These are phyloP conservation scores for Haematococcus lacustris DNA, from an alignment of 139 green algal genomes.

Conservation along the genomic window DNA sequence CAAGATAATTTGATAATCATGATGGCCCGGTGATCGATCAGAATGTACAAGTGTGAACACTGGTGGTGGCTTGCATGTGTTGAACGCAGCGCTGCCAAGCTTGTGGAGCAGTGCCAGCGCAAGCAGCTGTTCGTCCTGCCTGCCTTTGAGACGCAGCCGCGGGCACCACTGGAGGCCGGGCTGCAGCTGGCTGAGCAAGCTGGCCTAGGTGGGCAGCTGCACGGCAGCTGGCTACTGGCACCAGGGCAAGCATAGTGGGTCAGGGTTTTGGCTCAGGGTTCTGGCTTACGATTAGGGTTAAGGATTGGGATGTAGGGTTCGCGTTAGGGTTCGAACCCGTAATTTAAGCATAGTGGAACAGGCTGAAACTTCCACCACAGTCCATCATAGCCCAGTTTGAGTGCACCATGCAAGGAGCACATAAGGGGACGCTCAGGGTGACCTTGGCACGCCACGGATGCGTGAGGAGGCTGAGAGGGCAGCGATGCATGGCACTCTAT, in stretches of 20 bases:
- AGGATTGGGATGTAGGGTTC: background rate
- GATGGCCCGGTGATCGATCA: too few species aligned
- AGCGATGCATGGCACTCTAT: too few species aligned
- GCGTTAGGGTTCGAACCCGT: background rate
- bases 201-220: slow-evolving; percentile 1
- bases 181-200: slow-evolving; percentile 6
- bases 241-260: too few species aligned
- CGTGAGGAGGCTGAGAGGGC: too few species aligned
- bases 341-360: background rate
- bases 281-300: background rate
- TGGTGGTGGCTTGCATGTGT: background rate
- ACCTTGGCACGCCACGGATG: too few species aligned
- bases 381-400: too few species aligned
- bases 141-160: slow-evolving; percentile 36
- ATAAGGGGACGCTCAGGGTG: too few species aligned
- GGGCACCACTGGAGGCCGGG: slow-evolving; percentile 11
- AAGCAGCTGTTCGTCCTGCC: slow-evolving; percentile 37
- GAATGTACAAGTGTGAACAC: too few species aligned
- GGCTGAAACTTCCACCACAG: background rate
- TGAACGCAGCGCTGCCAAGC: background rate
- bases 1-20: too few species aligned
- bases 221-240: background rate
- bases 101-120: slow-evolving; percentile 2
- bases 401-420: too few species aligned
- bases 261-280: background rate